These are phyloP conservation scores for Dispira simplex DNA, from an alignment of 192 early-diverging fungal species.

Conservation along the genomic window DNA sequence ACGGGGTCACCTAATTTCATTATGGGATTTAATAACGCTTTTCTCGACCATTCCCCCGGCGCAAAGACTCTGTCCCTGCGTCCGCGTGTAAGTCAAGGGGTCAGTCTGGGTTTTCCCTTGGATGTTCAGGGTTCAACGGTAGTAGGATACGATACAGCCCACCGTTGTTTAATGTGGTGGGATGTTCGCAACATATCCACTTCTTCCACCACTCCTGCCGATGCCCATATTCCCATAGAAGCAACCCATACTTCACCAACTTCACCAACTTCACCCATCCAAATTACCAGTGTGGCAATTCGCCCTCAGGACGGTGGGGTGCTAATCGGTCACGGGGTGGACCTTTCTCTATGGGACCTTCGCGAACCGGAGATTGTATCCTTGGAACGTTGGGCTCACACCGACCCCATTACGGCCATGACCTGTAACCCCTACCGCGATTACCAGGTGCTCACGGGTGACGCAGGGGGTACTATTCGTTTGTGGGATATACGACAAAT, in stretches of 20 bases:
- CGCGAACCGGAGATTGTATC: not conserved
- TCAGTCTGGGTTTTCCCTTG: conserved; percentile 11
- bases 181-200: not conserved
- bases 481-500: conserved; percentile 4
- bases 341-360: not conserved
- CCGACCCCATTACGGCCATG: not conserved
- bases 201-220: not conserved
- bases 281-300: not conserved
- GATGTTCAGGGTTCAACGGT: not conserved
- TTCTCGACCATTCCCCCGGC: not conserved
- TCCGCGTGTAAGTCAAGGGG: conserved; percentile 2
- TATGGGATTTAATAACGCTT: not conserved
- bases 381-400: conserved; percentile 1
- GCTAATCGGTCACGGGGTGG: not conserved
- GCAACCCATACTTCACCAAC: not conserved
- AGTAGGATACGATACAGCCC: not conserved
- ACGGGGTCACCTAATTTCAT: not conserved
- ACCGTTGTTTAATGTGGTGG: not conserved
- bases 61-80: not conserved
- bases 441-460: not conserved
- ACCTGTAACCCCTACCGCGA: not conserved
- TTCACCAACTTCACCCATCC: not conserved
- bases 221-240: not conserved
- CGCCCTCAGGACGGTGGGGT: not conserved
- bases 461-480: not conserved